phyloP scores from a whole-genome alignment of 2,329 filamentous ascomycete genomes.

The Ophiosphaerella korrae region DNA sequence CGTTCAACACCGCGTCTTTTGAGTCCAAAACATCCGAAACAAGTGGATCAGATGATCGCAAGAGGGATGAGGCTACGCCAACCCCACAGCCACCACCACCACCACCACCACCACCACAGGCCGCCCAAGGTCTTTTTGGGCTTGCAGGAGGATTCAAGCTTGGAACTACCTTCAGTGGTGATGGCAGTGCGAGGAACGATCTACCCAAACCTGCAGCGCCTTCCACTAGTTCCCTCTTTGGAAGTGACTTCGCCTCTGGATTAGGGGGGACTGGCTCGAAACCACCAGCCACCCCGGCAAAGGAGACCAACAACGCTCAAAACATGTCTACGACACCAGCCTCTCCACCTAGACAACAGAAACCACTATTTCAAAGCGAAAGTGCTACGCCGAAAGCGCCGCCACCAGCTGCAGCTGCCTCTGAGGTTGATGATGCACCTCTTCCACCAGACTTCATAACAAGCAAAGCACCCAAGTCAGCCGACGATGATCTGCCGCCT shows the following conservation, averaged over 20 bases:
- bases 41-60: conserved; percentile 32
- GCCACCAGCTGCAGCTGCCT: conserved; percentile 32
- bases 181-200: conserved; percentile 66
- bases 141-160: conserved; percentile 64
- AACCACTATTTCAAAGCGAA: conserved; percentile 28
- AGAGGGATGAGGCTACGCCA: conserved; percentile 43
- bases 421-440: conserved; percentile 42
- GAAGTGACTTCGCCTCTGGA: conserved; percentile 64
- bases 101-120: conserved; percentile 11
- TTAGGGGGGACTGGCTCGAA: conserved; percentile 52
- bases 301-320: conserved; percentile 45
- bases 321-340: conserved; percentile 47
- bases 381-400: conserved; percentile 36
- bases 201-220: conserved; percentile 55
- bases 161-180: conserved; percentile 69
- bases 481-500: conserved; percentile 50
- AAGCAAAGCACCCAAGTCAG: conserved; percentile 35
- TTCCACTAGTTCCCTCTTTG: conserved; percentile 62
- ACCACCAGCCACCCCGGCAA: conserved; percentile 45
- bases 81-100: conserved; percentile 36
- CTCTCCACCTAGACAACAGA: conserved; percentile 32
- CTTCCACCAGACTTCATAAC: conserved; percentile 45
- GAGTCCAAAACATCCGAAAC: conserved; percentile 38
- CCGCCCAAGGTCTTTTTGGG: conserved; percentile 38
- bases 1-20: conserved; percentile 38